Base-by-base conservation (phyloP, 1,139 yeast genomes). In the Pneumocystis carinii region DNA sequence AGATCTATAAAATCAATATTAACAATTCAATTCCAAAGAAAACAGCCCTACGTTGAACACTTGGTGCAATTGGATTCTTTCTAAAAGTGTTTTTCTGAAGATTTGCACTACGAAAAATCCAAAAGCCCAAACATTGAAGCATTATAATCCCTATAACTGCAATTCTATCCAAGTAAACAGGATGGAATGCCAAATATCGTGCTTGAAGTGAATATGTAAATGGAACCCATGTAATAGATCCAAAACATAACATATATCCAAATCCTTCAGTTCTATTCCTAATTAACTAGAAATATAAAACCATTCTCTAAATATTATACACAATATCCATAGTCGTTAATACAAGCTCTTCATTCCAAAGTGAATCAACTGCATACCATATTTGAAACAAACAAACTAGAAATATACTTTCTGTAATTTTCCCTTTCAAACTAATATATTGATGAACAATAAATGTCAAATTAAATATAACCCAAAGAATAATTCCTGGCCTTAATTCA, bases 271-370 rank as follows among this genome's bases (percentile, higher is more conserved):
- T 88, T 15, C 59, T 57, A 24, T 48, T 48, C 7, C 6, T 24
- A 14, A 29, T 57, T 19, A 57, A 37, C 4, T 27, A 15, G 19
- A 4, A 29, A 57, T 37, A 57, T 8, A 3, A 29, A 19, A 57
- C 7, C n/a, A n/a, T 39, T 42, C n/a, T 24, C 4, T 5, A 19
- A 48, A 12, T 19, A 57, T 37, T 27, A 2, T 39, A 57, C 59
- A 95, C 87, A 63, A 90, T 83, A 72, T 92, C 98, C 80, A 92
- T 90, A 97, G 94, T 94, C 4, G 94, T 83, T 66, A 92, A 77
- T 17, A 86, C 80, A 14, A 97, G 97, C 70, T 83, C 87, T 74
- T 92, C 98, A 73, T 90, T 90, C 68, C 88, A 77, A 0, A 92
- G 95, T 56, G 97, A 97, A 72, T 94, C 98, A 70, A 90, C 78